These are phyloP conservation scores for Pythium rishiriense DNA, from an alignment of 352 stramenopile species.

Conservation along the genomic window DNA sequence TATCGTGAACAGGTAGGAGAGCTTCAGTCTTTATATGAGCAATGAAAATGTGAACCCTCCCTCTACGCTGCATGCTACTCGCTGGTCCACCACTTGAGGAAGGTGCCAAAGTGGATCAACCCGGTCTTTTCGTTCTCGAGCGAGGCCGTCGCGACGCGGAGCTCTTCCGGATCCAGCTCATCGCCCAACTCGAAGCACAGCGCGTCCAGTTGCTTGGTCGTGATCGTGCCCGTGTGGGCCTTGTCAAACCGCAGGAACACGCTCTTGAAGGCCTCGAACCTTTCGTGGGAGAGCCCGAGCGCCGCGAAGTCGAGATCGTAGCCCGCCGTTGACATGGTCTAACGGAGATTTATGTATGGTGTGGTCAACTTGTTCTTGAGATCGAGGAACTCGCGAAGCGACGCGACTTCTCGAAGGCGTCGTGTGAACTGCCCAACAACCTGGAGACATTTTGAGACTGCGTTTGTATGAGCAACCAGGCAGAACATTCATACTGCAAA, in stretches of 20 bases:
- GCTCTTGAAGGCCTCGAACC: constrained; percentile 62
- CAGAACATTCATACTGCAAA: no score
- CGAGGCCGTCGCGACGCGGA: constrained; percentile 45
- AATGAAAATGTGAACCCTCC: no score
- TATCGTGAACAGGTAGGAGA: constrained; percentile 2
- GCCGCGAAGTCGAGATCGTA: constrained; percentile 57
- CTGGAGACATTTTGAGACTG: no score
- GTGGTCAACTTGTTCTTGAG: background rate
- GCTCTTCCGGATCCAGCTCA: constrained; percentile 57
- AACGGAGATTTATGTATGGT: background rate
- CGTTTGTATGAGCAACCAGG: no score
- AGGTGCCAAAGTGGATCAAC: constrained; percentile 64
- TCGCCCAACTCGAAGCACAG: constrained; percentile 64
- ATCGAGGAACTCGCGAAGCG: background rate
- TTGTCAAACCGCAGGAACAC: constrained; percentile 56
- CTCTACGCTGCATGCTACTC: constrained; percentile 30
- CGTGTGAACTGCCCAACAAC: no score
- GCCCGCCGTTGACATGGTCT: background rate
- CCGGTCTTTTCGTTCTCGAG: constrained; percentile 50
- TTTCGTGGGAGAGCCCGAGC: constrained; percentile 44
- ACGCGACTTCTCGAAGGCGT: background rate
- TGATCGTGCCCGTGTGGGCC: constrained; percentile 49
- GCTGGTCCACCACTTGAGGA: constrained; percentile 64
- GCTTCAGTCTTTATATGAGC: background rate
- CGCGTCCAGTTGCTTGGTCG: constrained; percentile 51